Conservation (phyloP, 2,329 filamentous ascomycete genomes). For the Penicillium sumatraense region DNA sequence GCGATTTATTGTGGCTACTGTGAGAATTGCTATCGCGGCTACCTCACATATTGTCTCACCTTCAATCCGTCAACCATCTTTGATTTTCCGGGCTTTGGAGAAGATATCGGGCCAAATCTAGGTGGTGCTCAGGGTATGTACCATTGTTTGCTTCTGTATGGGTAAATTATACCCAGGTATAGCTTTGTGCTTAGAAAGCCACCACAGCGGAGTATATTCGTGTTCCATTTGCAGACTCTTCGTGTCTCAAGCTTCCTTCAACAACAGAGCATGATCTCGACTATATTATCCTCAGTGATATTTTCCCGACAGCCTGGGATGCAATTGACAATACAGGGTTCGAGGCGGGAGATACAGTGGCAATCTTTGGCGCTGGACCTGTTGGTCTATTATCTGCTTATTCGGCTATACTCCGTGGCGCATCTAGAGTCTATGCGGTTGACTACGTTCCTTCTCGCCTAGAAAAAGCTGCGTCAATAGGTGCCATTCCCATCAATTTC, state of each 20-base stretch:
- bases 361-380: constrained; percentile 67
- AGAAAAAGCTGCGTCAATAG: constrained; percentile 59
- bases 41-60: background rate
- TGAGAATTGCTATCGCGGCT: background rate
- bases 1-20: background rate
- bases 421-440: constrained; percentile 63
- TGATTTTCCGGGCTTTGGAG: background rate
- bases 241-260: constrained; percentile 7
- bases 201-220: constrained; percentile 21
- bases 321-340: constrained; percentile 44
- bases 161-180: background rate
- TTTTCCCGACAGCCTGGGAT: constrained; percentile 47
- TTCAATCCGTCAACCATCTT: background rate
- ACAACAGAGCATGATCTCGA: constrained; percentile 12
- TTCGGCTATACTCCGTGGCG: constrained; percentile 63
- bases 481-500: constrained; percentile 65
- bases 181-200: background rate
- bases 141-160: background rate
- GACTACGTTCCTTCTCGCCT: constrained; percentile 65
- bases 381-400: constrained; percentile 70
- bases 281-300: constrained; percentile 38
- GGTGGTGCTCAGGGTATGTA: constrained; percentile 18
- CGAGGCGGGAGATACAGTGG: constrained; percentile 58
- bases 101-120: constrained; percentile 8
- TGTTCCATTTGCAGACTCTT: constrained; percentile 22